phyloP scores from a whole-genome alignment of 495 filamentous ascomycete species.

The Trichoderma asperelloides region DNA sequence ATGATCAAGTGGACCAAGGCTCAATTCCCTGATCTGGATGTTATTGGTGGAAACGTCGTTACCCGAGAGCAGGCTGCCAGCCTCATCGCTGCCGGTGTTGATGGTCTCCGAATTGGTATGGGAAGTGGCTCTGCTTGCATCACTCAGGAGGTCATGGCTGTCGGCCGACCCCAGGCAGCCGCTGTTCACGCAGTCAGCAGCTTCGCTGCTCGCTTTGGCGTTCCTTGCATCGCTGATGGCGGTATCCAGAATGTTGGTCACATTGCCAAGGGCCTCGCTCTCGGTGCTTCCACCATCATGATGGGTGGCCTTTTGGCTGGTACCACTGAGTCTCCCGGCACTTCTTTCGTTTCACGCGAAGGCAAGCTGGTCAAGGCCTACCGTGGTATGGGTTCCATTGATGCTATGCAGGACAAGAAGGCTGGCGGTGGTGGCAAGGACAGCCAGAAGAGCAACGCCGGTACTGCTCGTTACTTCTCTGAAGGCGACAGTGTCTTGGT shows the following conservation, averaged over 20 bases:
- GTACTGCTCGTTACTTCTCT: slow-evolving; percentile 96
- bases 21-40: slow-evolving; percentile 75
- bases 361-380: slow-evolving; percentile 98
- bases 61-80: slow-evolving; percentile 88
- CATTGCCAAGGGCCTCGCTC: slow-evolving; percentile 93
- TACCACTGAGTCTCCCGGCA: slow-evolving; percentile 93
- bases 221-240: slow-evolving; percentile 96
- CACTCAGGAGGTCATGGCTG: slow-evolving; percentile 99
- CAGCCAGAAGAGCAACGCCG: slow-evolving; percentile 83
- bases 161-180: slow-evolving; percentile 89
- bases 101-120: slow-evolving; percentile 98
- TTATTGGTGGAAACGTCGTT: slow-evolving; percentile 97
- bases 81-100: slow-evolving; percentile 87
- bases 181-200: slow-evolving; percentile 79
- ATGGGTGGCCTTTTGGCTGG: slow-evolving; percentile 97
- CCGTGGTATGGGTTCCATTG: slow-evolving; percentile 96
- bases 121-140: slow-evolving; percentile 97
- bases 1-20: slow-evolving; percentile 96
- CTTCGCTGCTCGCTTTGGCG: slow-evolving; percentile 88
- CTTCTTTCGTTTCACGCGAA: slow-evolving; percentile 90
- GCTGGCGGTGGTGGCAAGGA: slow-evolving; percentile 57
- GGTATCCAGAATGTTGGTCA: slow-evolving; percentile 98
- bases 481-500: slow-evolving; percentile 91
- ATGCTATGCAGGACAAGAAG: slow-evolving; percentile 99
- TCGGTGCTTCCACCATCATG: slow-evolving; percentile 95